Conservation (phyloP, 2,329 filamentous ascomycete genomes). For the Penicillium frequentans region DNA sequence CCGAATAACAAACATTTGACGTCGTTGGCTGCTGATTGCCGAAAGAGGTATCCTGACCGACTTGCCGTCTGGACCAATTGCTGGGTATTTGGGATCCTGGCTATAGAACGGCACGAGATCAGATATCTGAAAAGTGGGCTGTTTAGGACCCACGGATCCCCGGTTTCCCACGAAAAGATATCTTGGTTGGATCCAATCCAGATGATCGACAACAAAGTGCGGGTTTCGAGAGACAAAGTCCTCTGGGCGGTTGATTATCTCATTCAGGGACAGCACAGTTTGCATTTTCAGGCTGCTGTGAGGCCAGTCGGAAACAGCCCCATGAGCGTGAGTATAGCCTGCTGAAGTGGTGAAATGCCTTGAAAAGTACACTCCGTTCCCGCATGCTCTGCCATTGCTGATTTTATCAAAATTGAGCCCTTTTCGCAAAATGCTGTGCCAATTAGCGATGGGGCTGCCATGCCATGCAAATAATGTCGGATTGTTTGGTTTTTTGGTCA, state of each 20-base stretch:
- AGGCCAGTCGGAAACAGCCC: constrained; percentile 51
- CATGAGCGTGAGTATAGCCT: constrained; percentile 43
- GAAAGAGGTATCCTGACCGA: constrained; percentile 54
- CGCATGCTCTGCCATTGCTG: constrained; percentile 67
- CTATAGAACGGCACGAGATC: constrained; percentile 21
- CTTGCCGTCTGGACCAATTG: constrained; percentile 38
- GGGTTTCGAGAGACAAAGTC: constrained; percentile 59
- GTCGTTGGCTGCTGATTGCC: constrained; percentile 41
- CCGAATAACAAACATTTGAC: background rate
- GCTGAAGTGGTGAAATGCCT: constrained; percentile 57
- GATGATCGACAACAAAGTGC: constrained; percentile 70
- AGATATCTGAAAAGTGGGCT: background rate
- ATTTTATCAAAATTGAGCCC: constrained; percentile 71
- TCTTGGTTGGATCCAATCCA: constrained; percentile 87
- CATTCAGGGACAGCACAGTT: constrained; percentile 71
- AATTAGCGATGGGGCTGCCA: constrained; percentile 73
- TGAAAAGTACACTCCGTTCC: constrained; percentile 82
- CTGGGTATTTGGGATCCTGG: constrained; percentile 41
- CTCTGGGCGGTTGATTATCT: constrained; percentile 73
- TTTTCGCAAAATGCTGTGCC: constrained; percentile 85
- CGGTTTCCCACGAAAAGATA: constrained; percentile 68
- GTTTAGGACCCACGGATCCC: background rate
- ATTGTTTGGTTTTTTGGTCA: constrained; percentile 44
- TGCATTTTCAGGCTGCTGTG: constrained; percentile 63
- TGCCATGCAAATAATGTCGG: constrained; percentile 87